Base-by-base conservation (phyloP, 2,329 filamentous ascomycete species). In the Westerdykella ornata region DNA sequence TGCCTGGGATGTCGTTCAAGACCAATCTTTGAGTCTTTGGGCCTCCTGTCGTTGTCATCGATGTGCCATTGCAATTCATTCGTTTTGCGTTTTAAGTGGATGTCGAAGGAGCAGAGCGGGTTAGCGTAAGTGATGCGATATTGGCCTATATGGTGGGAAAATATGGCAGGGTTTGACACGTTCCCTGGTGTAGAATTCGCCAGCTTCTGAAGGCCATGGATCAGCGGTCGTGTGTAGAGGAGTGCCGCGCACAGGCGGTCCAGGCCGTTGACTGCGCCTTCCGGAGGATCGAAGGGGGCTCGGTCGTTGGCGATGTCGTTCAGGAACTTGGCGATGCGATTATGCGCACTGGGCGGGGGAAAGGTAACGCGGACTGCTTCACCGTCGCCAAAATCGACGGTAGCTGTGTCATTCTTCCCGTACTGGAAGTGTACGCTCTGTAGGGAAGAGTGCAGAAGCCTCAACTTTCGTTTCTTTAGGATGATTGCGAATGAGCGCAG, bases 401-500 rank as follows among this genome's bases (percentile, higher is more conserved):
- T 70, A 2, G 81, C 79, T 45, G 43, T 68, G 71, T 72, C 77
- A 77, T 46, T 26, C 56, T 68, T 44, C 50, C 62, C 71, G 60
- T 92, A 94, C n/a, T 72, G 77, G 60, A 92, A 88, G 2, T 75
- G 68, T 5, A 92, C 74, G 46, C 57, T 49, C 29, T 58, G 76
- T 71, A 49, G 72, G 70, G 41, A 90, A 72, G 31, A 74, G 69
- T 50, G 81, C 74, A 57, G 76, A 76, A 33, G 69, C 68, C 28
- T 85, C 74, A 38, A 74, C 71, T 49, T 77, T 71, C 47, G 72
- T 69, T 41, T 78, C 71, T 61, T 53, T 47, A 89, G 76, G 1
- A 82, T 79, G 34, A 80, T 75, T 18, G 88, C 71, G 54, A 85
- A 86, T 33, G 76, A 75, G 30, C 87, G 80, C 19, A 92, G 72